Conservation (phyloP, 306 rosid species). For the Astragalus glycyphyllos region DNA sequence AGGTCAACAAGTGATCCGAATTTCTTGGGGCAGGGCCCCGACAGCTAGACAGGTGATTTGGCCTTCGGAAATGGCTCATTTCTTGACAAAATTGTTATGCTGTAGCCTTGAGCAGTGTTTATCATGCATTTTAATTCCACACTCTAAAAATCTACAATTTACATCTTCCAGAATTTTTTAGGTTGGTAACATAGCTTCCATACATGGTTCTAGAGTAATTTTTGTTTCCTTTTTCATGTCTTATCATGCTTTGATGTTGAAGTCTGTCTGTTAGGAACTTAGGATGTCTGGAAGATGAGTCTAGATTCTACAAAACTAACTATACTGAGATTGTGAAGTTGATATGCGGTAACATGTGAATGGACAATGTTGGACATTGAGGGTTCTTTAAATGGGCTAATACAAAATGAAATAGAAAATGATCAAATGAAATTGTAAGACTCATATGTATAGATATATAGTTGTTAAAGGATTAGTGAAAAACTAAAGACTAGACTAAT, state of each 20-base stretch:
- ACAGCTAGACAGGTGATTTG: slow-evolving; percentile 82
- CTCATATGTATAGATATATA: neutral
- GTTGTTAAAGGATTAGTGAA: slow-evolving; percentile 2
- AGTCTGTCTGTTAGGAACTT: slow-evolving; percentile 13
- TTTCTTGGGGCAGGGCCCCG: slow-evolving; percentile 90
- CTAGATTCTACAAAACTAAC: slow-evolving; percentile 7
- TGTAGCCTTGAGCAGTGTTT: slow-evolving; percentile 11
- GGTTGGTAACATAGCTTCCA: slow-evolving; percentile 16
- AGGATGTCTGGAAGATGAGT: slow-evolving; percentile 4
- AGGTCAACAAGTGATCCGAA: slow-evolving; percentile 81
- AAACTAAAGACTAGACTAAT: neutral
- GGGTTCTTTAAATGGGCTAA: neutral
- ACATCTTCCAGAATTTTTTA: slow-evolving; percentile 8
- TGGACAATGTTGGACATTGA: slow-evolving; percentile 15
- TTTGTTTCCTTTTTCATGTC: slow-evolving; percentile 4
- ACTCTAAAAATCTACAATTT: slow-evolving; percentile 12
- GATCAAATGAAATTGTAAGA: no score
- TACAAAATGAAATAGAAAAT: neutral
- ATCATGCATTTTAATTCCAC: slow-evolving; percentile 23
- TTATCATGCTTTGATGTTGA: slow-evolving; percentile 19
- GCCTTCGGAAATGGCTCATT: slow-evolving; percentile 16
- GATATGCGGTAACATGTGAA: neutral
- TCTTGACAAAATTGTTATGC: slow-evolving; percentile 19
- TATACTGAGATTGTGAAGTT: slow-evolving; percentile 13
- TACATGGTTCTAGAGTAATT: slow-evolving; percentile 14